phyloP scores from a whole-genome alignment of 2,329 filamentous ascomycete species.

The Cladosporium sp. region DNA sequence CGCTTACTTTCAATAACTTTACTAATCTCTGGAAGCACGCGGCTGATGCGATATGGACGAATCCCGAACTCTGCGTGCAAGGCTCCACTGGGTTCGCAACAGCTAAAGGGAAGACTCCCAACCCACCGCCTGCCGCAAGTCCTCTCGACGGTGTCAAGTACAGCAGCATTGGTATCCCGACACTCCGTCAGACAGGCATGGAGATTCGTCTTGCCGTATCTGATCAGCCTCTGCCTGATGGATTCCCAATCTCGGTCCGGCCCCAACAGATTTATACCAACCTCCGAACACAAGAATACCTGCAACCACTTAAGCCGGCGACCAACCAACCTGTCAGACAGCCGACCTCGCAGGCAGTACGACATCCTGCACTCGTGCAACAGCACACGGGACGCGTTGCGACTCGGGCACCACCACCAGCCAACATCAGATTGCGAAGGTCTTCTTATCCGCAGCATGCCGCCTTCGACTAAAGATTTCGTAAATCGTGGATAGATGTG shows the following conservation, averaged over 20 bases:
- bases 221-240: neutral
- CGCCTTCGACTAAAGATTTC: too few relatives aligned
- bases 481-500: too few relatives aligned
- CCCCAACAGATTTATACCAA: neutral
- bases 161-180: slow-evolving; percentile 17
- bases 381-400: neutral
- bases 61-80: slow-evolving; percentile 35
- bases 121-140: neutral
- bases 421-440: neutral
- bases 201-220: slow-evolving; percentile 2
- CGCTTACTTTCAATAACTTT: slow-evolving; percentile 40
- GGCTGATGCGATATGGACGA: slow-evolving; percentile 35
- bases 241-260: neutral
- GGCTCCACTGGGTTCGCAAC: slow-evolving; percentile 27
- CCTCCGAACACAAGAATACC: neutral
- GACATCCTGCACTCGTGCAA: neutral
- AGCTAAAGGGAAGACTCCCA: slow-evolving; percentile 14
- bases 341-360: too few relatives aligned
- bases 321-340: neutral
- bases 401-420: neutral
- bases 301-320: neutral
- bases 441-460: neutral
- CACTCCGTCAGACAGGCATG: slow-evolving; percentile 7
- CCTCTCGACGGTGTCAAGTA: neutral
- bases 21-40: slow-evolving; percentile 40